These are phyloP conservation scores for Glycyrrhiza uralensis DNA, from an alignment of 306 rosid species.

Conservation along the genomic window DNA sequence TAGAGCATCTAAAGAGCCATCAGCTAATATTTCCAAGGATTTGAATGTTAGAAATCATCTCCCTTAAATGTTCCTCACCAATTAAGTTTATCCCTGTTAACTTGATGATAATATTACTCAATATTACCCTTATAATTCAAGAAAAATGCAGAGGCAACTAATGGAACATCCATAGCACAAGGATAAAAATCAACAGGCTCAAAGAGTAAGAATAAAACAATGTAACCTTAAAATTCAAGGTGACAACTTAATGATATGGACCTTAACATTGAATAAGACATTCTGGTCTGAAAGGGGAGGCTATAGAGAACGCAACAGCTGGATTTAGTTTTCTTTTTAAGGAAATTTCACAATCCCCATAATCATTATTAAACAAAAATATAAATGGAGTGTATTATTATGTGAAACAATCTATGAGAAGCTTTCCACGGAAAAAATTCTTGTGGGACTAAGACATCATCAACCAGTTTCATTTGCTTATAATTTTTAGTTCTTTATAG, in stretches of 20 bases:
- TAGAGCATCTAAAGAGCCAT: neutral
- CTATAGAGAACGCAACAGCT: neutral
- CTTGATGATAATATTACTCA: neutral
- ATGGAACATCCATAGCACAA: neutral
- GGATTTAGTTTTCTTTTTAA: neutral
- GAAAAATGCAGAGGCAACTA: neutral
- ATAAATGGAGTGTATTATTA: neutral
- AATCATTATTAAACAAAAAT: neutral
- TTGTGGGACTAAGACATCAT: neutral
- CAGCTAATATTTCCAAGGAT: neutral
- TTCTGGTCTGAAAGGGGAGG: constrained; percentile 2
- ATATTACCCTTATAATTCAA: neutral
- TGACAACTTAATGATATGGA: neutral
- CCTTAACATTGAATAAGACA: neutral
- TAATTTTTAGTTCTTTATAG: neutral
- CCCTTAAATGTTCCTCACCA: neutral
- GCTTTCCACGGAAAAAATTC: neutral
- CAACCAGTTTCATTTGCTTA: neutral
- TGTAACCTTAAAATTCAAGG: neutral
- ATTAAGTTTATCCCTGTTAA: neutral
- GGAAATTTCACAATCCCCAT: neutral
- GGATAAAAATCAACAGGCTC: neutral
- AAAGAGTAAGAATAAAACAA: neutral
- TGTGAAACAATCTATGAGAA: neutral
- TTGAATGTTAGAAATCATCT: constrained; percentile 5